phyloP scores from a whole-genome alignment of 73 alveolate species.

The Blepharisma stoltei region DNA sequence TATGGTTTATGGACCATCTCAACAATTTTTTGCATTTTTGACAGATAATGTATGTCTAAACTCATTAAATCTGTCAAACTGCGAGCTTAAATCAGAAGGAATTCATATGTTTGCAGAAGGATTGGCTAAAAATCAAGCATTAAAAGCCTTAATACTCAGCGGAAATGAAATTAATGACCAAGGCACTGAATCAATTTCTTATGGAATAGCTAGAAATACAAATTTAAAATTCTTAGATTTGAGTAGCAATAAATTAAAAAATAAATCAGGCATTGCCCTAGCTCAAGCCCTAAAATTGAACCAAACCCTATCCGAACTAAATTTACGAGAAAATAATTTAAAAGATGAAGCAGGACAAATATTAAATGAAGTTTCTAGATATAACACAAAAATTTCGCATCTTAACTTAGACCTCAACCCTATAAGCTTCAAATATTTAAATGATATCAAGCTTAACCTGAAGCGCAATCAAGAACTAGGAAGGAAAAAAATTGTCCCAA shows the following conservation, averaged over 20 bases:
- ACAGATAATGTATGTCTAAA: neutral
- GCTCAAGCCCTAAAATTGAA: slow-evolving; percentile 8
- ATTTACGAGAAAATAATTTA: neutral
- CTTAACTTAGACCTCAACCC: slow-evolving; percentile 11
- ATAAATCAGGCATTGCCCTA: neutral
- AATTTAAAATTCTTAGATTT: slow-evolving; percentile 9
- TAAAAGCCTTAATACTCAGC: slow-evolving; percentile 29
- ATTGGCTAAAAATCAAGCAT: slow-evolving; percentile 31
- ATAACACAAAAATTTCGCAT: neutral
- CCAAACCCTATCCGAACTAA: neutral
- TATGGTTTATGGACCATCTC: neutral
- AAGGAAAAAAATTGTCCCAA: slow-evolving; percentile 1
- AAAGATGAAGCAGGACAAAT: slow-evolving; percentile 22
- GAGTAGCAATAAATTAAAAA: slow-evolving; percentile 19
- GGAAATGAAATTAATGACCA: slow-evolving; percentile 39
- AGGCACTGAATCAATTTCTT: slow-evolving; percentile 35
- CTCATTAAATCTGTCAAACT: slow-evolving; percentile 21
- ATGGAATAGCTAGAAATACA: slow-evolving; percentile 33
- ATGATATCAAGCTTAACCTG: neutral
- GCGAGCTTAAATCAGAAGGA: slow-evolving; percentile 32
- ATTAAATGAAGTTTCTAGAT: slow-evolving; percentile 14
- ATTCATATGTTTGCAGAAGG: slow-evolving; percentile 40
- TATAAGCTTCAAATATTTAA: neutral
- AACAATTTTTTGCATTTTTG: neutral
- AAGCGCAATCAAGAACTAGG: neutral